Evolutionary conservation across 169 alveolate genomes (phyloP), one percentile per base, ranked within the genome.

Genomic region (Plasmodium cynomolgi): DNA sequence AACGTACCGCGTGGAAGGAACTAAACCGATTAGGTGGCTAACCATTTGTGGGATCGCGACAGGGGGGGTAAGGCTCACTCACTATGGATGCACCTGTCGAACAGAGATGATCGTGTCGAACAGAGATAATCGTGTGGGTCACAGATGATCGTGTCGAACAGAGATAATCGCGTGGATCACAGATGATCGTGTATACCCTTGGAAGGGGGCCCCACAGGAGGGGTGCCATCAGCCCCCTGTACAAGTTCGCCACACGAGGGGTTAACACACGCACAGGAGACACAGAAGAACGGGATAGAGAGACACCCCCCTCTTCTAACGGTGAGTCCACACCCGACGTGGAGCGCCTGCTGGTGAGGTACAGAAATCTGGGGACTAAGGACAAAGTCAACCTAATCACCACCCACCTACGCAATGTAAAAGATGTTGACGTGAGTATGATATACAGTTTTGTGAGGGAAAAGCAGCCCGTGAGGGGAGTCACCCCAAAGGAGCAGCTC

Each of bases 361-460:
- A 90, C 73, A 90, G 77, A 80, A 31, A 37, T 58, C n/a, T 90
- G 7, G 47, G 94, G 33, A 58, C 44, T 4, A 81, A 90, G 4
- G 94, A 90, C 83, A 79, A 73, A n/a, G 33, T 90, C 20, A 79
- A 80, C 34, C 73, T 90, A 80, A 90, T 90, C 81, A 79, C 68
- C 11, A 80, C 39, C 20, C 94, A 90, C 37, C 72, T 90, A 31
- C 41, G 39, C 15, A 81, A 80, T 50, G 23, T 90, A 15, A 81
- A 56, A 17, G 90, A 90, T 31, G 82, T 29, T 15, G 84, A 90
- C 47, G 50, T 90, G 0, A 39, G 82, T 20, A 31, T 9, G 34
- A 86, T 86, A 23, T 80, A 90, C 50, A 81, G 33, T n/a, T 90
- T 90, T 26, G 41, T 33, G 34, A 13, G 47, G 2, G 73, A 58